Evolutionary conservation across 1,139 yeast species (phyloP).

Genomic region (Geotrichum bryndzae): DNA sequence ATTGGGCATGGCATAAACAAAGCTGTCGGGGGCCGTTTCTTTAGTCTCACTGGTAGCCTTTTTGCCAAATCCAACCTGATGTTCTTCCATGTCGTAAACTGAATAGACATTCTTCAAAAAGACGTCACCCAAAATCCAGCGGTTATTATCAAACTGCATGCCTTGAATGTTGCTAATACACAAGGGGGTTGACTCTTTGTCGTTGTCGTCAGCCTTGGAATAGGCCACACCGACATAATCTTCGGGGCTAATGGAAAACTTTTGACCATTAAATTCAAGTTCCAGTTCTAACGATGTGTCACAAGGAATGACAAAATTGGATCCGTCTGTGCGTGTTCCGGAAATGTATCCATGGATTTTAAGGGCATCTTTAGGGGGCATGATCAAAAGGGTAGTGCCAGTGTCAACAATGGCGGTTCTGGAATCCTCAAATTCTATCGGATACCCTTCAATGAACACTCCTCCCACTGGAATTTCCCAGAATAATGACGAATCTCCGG

Average conservation of each 20-base stretch:
- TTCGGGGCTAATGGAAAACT: constrained; percentile 39
- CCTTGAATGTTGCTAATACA: constrained; percentile 69
- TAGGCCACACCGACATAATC: constrained; percentile 11
- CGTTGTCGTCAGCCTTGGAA: not conserved
- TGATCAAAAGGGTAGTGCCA: constrained; percentile 58
- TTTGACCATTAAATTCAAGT: constrained; percentile 41
- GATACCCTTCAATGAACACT: constrained; percentile 35
- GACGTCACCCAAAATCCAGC: constrained; percentile 54
- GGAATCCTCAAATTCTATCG: constrained; percentile 33
- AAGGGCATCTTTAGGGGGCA: constrained; percentile 52
- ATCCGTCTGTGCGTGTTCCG: constrained; percentile 47
- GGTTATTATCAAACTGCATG: constrained; percentile 29
- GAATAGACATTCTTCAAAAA: constrained; percentile 54
- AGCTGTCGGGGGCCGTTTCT: constrained; percentile 22
- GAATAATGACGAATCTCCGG: constrained; percentile 34
- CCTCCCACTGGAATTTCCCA: constrained; percentile 49
- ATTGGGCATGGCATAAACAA: constrained; percentile 12
- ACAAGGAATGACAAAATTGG: constrained; percentile 57
- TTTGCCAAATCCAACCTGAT: constrained; percentile 48
- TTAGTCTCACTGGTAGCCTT: constrained; percentile 23
- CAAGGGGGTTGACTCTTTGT: constrained; percentile 38
- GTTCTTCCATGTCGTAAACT: constrained; percentile 50
- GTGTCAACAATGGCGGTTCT: constrained; percentile 55
- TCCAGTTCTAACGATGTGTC: constrained; percentile 39
- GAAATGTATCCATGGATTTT: constrained; percentile 49